Evolutionary conservation across 129 eudicot genomes (phyloP).

Genomic region (Lactuca saligna): DNA sequence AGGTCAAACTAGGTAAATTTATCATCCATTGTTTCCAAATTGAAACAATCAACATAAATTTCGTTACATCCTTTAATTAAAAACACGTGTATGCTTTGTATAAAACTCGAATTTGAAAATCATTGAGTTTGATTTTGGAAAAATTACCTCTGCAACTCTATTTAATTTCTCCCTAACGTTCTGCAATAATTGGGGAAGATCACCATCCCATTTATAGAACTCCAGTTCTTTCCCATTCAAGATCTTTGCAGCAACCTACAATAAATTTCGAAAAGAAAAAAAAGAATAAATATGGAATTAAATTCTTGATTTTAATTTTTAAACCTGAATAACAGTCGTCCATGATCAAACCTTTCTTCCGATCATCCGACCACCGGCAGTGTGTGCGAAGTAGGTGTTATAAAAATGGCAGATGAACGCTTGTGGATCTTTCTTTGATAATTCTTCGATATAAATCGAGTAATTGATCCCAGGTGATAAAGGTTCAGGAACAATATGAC

Average conservation of each 20-base stretch:
- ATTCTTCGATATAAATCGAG: conserved; percentile 57
- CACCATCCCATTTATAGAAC: conserved; percentile 96
- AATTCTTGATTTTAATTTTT: neutral
- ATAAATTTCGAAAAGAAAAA: neutral
- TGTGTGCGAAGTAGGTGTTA: conserved; percentile 86
- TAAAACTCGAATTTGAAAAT: neutral
- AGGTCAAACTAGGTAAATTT: conserved; percentile 8
- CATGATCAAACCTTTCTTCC: conserved; percentile 70
- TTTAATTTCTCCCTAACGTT: conserved; percentile 86
- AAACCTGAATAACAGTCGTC: neutral
- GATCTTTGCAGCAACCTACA: conserved; percentile 76
- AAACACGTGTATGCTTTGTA: neutral
- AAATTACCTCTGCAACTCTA: conserved; percentile 76
- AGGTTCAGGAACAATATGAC: conserved; percentile 79
- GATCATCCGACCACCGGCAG: conserved; percentile 97
- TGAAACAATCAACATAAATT: neutral
- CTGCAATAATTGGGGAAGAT: conserved; percentile 68
- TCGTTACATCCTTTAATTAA: neutral
- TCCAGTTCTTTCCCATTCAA: conserved; percentile 73
- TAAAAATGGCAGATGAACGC: conserved; percentile 95
- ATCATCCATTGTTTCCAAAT: neutral
- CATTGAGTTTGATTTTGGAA: neutral
- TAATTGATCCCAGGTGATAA: conserved; percentile 73
- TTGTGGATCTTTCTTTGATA: conserved; percentile 81
- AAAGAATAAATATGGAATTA: neutral